Base-by-base conservation (phyloP, 1,284 basidiomycete genomes). In the Mixia osmundae region DNA sequence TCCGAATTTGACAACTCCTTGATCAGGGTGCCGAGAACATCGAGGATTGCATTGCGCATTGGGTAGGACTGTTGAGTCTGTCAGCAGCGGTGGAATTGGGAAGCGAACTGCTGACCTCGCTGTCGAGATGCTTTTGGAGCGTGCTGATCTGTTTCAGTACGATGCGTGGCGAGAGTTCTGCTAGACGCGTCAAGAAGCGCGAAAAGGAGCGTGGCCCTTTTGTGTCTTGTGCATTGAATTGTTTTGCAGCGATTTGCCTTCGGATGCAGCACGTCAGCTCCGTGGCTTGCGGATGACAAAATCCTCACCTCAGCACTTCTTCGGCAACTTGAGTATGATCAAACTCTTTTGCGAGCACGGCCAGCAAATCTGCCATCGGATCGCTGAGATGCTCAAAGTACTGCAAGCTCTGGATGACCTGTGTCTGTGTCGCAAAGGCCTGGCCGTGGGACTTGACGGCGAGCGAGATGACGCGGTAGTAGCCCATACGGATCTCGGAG, bases 341-440 rank as follows among this genome's bases (percentile, higher is more conserved):
- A 50, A 77, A 95, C 39, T 91, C 77, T 46, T 73, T 73, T 12
- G 74, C 68, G 30, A 95, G 66, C 29, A 76, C 61, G 21, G 69
- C 65, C 6, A 95, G 65, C 25, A 82, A 72, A 47, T 95, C 85
- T 0, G 87, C 87, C 73, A 94, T 79, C 0, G 77, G 73, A 51
- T 95, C 87, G 0, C 78, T 71, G 20, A 94, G 68, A 54, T 95
- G 87, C 50, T 97, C 89, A 50, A 75, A 82, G 57, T 89, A 91
- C 43, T 89, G 83, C 10, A 97, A 62, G 38, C 70, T 72, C 54
- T 94, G 85, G 57, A 87, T 76, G 56, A 97, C 80, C 43, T 69
- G 71, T 38, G 80, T 87, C 51, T 91, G 83, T 0, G 77, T 77
- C 40, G 50, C 21, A 21, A 37, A 26, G 7, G 69, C 66, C 47